These are phyloP conservation scores for Opeltia flavorubescens DNA, from an alignment of 495 filamentous ascomycete species.

Conservation along the genomic window DNA sequence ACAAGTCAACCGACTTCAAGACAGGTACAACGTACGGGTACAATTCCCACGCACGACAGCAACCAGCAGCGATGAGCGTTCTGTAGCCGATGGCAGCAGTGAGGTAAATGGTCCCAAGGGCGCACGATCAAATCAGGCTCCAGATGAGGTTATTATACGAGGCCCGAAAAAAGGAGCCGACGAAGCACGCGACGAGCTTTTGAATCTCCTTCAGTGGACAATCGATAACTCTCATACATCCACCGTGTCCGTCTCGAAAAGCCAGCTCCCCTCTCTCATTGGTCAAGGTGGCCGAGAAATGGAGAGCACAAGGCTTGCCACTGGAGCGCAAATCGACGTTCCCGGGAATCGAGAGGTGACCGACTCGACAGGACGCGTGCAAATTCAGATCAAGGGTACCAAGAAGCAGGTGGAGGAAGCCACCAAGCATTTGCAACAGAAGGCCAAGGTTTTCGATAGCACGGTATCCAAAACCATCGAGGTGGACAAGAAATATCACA, in stretches of 20 bases:
- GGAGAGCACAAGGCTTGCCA: slow-evolving; percentile 71
- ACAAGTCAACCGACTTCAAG: slow-evolving; percentile 58
- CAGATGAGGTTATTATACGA: slow-evolving; percentile 82
- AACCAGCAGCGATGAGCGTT: slow-evolving; percentile 45
- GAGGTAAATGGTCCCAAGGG: slow-evolving; percentile 48
- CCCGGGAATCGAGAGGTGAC: slow-evolving; percentile 49
- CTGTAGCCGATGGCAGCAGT: slow-evolving; percentile 50
- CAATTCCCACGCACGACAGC: slow-evolving; percentile 73
- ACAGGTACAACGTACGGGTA: slow-evolving; percentile 80
- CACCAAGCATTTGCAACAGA: slow-evolving; percentile 75
- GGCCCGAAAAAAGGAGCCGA: slow-evolving; percentile 87
- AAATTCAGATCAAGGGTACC: slow-evolving; percentile 81
- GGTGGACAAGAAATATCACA: slow-evolving; percentile 84
- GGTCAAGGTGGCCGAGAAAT: slow-evolving; percentile 79
- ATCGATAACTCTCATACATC: slow-evolving; percentile 69
- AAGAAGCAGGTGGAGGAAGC: slow-evolving; percentile 80
- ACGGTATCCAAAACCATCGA: slow-evolving; percentile 70
- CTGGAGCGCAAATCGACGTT: slow-evolving; percentile 80
- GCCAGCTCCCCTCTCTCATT: slow-evolving; percentile 78
- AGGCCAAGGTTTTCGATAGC: slow-evolving; percentile 70
- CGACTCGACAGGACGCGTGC: slow-evolving; percentile 49
- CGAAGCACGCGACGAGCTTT: slow-evolving; percentile 76
- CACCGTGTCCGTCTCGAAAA: slow-evolving; percentile 70
- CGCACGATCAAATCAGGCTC: slow-evolving; percentile 53
- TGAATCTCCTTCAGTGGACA: slow-evolving; percentile 71